These are phyloP conservation scores for Phytophthora quininea DNA, from an alignment of 352 stramenopile species.

Conservation along the genomic window DNA sequence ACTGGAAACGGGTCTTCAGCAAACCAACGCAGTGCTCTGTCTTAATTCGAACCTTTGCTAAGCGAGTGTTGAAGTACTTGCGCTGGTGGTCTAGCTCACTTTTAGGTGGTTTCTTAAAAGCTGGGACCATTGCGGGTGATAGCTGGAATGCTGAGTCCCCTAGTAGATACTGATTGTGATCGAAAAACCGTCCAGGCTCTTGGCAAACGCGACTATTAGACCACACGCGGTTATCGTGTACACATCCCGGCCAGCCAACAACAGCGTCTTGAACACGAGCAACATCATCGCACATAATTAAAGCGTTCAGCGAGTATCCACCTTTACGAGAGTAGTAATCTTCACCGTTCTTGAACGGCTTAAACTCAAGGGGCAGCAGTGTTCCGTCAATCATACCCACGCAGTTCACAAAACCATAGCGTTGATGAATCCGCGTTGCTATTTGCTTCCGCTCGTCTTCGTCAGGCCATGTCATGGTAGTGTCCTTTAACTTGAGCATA, in stretches of 20 bases:
- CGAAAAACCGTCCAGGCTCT: conserved; percentile 4
- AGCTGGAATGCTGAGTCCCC: conserved; percentile 37
- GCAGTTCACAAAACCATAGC: background rate
- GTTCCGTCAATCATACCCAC: background rate
- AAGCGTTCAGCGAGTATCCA: conserved; percentile 23
- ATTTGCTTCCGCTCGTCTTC: background rate
- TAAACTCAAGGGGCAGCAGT: conserved; percentile 6
- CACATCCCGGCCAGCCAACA: conserved; percentile 31
- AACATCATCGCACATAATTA: conserved; percentile 34
- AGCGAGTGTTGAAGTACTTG: conserved; percentile 20
- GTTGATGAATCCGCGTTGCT: too few relatives aligned
- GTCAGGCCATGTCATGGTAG: conserved; percentile 5
- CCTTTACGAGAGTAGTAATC: conserved; percentile 41
- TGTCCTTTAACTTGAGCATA: background rate
- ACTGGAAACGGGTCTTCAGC: conserved; percentile 25
- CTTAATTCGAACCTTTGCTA: conserved; percentile 24
- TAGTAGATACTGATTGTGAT: conserved; percentile 26
- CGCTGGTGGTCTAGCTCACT: background rate
- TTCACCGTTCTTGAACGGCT: conserved; percentile 23
- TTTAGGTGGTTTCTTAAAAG: conserved; percentile 22
- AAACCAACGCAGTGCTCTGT: conserved; percentile 29
- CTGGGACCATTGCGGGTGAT: conserved; percentile 15
- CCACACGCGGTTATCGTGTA: conserved; percentile 42
- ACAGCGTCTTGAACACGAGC: conserved; percentile 22
- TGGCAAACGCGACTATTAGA: conserved; percentile 10